A percentile compares a stretch with the other conserved stretches of the same genome.
phyloP scores from a whole-genome alignment of 345 rosid genomes.

The Acer campestre region DNA sequence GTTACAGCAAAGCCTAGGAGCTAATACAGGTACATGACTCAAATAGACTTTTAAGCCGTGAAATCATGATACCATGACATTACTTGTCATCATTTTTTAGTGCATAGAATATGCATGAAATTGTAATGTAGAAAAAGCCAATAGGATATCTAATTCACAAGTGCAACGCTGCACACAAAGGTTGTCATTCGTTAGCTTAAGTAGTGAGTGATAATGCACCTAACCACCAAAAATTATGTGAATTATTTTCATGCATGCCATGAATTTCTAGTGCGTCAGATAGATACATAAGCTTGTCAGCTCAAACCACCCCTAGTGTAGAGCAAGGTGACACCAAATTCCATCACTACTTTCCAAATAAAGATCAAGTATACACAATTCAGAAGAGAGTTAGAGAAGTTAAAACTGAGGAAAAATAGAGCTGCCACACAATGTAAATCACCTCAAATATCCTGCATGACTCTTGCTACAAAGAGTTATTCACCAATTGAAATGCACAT shows the following conservation, averaged over 20 bases:
- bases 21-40: background rate
- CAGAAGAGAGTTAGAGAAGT: background rate
- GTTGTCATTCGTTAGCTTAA: background rate
- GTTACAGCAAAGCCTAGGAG: background rate
- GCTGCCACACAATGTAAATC: background rate
- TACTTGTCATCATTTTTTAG: background rate
- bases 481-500: background rate
- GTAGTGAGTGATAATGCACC: background rate
- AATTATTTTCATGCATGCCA: background rate
- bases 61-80: background rate
- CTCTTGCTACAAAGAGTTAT: background rate
- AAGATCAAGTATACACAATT: constrained; percentile 2
- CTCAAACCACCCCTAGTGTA: background rate
- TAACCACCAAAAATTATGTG: background rate
- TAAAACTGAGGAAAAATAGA: background rate
- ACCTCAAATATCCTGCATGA: background rate
- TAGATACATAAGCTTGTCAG: background rate
- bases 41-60: background rate
- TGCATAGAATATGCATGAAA: background rate
- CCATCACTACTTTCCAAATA: background rate
- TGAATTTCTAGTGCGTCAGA: background rate
- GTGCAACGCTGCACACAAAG: background rate
- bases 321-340: background rate
- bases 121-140: background rate
- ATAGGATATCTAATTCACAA: background rate